Evolutionary conservation across 1,284 basidiomycete species (phyloP), one percentile per base, ranked within the genome.

Genomic region (Coniferiporia sulphurascens): DNA sequence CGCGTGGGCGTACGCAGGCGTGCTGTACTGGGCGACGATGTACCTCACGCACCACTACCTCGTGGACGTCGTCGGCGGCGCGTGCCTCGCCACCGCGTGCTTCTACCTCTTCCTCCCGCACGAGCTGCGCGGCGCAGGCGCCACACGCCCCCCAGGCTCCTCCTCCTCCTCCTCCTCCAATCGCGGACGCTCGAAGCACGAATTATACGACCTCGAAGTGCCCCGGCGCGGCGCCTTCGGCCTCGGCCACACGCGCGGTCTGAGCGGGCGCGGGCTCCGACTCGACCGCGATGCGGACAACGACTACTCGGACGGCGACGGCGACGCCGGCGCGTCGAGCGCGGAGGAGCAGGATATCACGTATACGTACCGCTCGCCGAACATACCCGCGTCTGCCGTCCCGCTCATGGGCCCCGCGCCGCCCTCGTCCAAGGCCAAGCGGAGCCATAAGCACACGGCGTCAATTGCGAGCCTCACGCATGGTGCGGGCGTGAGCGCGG

Each of bases 1-100:
- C 64, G 87, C 89, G 61, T 98, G 94, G 93, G 77, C 74, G 0
- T 98, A 99, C 73, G 86, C 86, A 1, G 86, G 84, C n/a, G 76
- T 93, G 36, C 82, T 99, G 1, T 99, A 97, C 74, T 98, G 95
- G 96, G 89, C 91, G 22, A 99, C 96, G 36, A 99, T 99, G 96
- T 97, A 97, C 77, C 86, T 96, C 66, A 93, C 91, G 4, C 95
- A 97, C 72, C 94, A 98, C 77, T 99, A 98, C 78, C 86, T 98
- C 66, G 93, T 99, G 74, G 97, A 99, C 70, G 88, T 98, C 66
- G 92, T 95, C 41, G 92, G 88, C 2, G 96, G 96, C 6, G 93
- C 92, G 0, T 97, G 95, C 70, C 81, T 99, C 60, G 89, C 94
- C 19, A 89, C 90, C 13, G 81, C 84, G 12, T 87, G 83, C 69